Base-by-base conservation (phyloP, 75 land plant species). In the Picea sitchensis region DNA sequence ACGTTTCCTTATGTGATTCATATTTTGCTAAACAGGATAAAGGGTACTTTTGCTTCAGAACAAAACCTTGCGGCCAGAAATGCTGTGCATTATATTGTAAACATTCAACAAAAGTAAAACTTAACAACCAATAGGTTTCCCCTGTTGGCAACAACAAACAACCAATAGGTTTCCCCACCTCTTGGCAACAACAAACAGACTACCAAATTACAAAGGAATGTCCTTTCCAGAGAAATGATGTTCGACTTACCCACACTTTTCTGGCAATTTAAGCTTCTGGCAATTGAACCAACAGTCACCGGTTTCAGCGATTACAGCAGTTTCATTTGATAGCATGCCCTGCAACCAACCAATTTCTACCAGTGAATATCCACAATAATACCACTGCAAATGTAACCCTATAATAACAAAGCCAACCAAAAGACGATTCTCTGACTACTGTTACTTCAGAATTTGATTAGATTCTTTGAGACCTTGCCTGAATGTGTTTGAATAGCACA, bases 221-320 rank as follows among this genome's bases (percentile, higher is more conserved):
- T 47, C 54, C 8, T 47, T 47, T 47, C 9, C n/a, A 41, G 3
- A 17, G 30, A 57, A 38, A 23, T 11, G 20, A 17, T 23, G 20
- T 41, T 20, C 9, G 4, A 79, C 86, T 86, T 71, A 91, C 95
- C 91, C 91, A 73, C 94, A 91, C 31, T 87, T 86, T 61, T 91
- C 90, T 14, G 92, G 95, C n/a, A 88, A 59, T 59, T 80, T 82
- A 54, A 87, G 85, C 59, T 86, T 88, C 83, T 88, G 85, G 76
- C 88, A 88, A 59, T 88, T 88, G 77, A 88, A 88, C 90, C 85
- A 88, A 26, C 85, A 82, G 75, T 88, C 88, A 0, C 89, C 88
- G 23, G 88, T 83, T 81, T 88, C 85, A 38, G 90, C 80, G 14
- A 85, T 86, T 14, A 88, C 85, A 12, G 83, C 85, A 11, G 85